Evolutionary conservation across 2,329 filamentous ascomycete genomes (phyloP).

Genomic region (Phialocephala sp.): DNA sequence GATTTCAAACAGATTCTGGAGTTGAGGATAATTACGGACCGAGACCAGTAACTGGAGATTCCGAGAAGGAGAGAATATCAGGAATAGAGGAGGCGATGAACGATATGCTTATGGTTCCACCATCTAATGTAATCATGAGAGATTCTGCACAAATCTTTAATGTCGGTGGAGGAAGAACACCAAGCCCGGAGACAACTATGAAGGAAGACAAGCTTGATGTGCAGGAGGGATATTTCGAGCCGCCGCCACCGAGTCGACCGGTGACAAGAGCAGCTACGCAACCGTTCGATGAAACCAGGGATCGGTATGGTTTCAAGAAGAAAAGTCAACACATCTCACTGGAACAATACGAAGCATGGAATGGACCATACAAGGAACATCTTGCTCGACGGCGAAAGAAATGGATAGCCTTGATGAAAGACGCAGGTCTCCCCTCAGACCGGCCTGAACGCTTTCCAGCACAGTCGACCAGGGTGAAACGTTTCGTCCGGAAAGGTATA

Average conservation of each 20-base stretch:
- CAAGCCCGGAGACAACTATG: constrained; percentile 48
- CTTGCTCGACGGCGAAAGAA: constrained; percentile 77
- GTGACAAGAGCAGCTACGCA: constrained; percentile 24
- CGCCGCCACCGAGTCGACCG: constrained; percentile 22
- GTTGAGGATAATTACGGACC: constrained; percentile 46
- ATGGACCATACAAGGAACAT: constrained; percentile 74
- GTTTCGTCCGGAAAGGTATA: constrained; percentile 91
- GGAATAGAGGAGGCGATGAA: constrained; percentile 36
- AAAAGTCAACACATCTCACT: constrained; percentile 77
- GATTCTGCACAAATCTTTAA: constrained; percentile 49
- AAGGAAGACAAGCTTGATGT: constrained; percentile 24
- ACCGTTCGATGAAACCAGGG: constrained; percentile 53
- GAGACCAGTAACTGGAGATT: constrained; percentile 34
- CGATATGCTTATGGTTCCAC: constrained; percentile 28
- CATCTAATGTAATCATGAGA: constrained; percentile 35
- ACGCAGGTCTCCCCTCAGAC: constrained; percentile 74
- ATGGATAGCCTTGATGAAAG: constrained; percentile 79
- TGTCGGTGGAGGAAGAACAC: constrained; percentile 43
- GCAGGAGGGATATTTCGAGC: constrained; percentile 27
- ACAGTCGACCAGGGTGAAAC: constrained; percentile 81
- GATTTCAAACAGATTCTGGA: constrained; percentile 59
- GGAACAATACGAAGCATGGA: constrained; percentile 84
- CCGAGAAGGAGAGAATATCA: constrained; percentile 32
- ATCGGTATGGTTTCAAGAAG: constrained; percentile 93
- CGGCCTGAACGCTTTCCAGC: constrained; percentile 79